A percentile compares a stretch with the other conserved stretches of the same genome.
phyloP scores from a whole-genome alignment of 371 early-diverging fungal genomes.

The Sporodiniella umbellata region DNA sequence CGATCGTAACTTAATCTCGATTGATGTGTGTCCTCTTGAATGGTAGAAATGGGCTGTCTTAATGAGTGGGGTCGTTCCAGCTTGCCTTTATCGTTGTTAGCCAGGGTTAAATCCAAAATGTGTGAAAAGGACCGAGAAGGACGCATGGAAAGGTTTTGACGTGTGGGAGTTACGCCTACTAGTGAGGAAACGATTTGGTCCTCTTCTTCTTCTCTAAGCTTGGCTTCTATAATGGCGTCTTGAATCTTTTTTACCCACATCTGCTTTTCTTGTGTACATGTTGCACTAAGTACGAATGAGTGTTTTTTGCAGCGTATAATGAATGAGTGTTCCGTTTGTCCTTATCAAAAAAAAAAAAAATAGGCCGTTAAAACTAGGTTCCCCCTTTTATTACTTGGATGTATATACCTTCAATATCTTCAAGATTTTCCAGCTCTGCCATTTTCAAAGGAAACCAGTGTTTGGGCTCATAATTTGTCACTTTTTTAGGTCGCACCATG shows the following conservation, averaged over 20 bases:
- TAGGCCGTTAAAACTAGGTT: background rate
- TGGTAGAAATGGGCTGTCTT: conserved; percentile 12
- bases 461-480: conserved; percentile 48
- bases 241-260: conserved; percentile 35
- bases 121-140: conserved; percentile 31
- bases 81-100: background rate
- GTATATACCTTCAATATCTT: conserved; percentile 35
- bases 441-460: conserved; percentile 57
- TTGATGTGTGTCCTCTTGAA: too few species aligned
- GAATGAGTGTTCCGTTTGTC: conserved; percentile 34
- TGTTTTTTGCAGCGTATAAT: conserved; percentile 40
- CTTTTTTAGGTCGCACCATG: conserved; percentile 53
- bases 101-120: conserved; percentile 11
- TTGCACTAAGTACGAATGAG: conserved; percentile 43
- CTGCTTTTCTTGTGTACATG: conserved; percentile 42
- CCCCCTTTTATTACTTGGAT: too few species aligned
- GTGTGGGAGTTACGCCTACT: conserved; percentile 20
- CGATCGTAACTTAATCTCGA: too few species aligned
- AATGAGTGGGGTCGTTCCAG: background rate
- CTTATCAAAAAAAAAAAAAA: conserved; percentile 3
- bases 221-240: conserved; percentile 26
- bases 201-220: conserved; percentile 15
- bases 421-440: conserved; percentile 42
- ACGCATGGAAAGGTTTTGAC: conserved; percentile 13
- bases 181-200: conserved; percentile 32